These are phyloP conservation scores for Berberis vulgaris DNA, from an alignment of 164 flowering plant species.

Conservation along the genomic window DNA sequence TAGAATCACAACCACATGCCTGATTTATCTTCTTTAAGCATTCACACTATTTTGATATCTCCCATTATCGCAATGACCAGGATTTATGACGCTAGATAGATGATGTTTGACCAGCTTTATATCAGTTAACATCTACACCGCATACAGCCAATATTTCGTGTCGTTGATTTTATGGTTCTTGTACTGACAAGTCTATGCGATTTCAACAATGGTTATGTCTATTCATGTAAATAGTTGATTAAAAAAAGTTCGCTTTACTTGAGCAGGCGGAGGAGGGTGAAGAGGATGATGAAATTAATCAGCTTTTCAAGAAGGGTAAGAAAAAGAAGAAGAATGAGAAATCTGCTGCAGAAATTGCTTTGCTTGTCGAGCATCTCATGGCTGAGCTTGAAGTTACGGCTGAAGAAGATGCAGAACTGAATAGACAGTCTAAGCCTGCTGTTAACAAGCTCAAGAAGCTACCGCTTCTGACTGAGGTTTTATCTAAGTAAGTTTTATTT, in stretches of 20 bases:
- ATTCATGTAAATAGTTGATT: neutral
- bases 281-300: slow-evolving; percentile 73
- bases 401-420: slow-evolving; percentile 89
- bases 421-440: slow-evolving; percentile 81
- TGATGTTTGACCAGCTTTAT: too few relatives aligned
- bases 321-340: slow-evolving; percentile 87
- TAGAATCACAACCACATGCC: too few relatives aligned
- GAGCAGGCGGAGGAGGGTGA: slow-evolving; percentile 78
- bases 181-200: too few relatives aligned
- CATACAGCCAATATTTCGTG: too few relatives aligned
- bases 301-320: slow-evolving; percentile 71
- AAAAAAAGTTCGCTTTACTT: slow-evolving; percentile 2
- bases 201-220: too few relatives aligned
- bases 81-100: too few relatives aligned
- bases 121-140: too few relatives aligned
- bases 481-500: slow-evolving; percentile 55
- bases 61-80: too few relatives aligned
- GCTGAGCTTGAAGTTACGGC: slow-evolving; percentile 95
- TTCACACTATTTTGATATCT: too few relatives aligned
- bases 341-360: slow-evolving; percentile 80
- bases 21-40: too few relatives aligned
- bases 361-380: slow-evolving; percentile 83
- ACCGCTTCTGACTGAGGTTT: slow-evolving; percentile 83
- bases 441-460: slow-evolving; percentile 88
- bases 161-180: too few relatives aligned